phyloP scores from a whole-genome alignment of 2,329 filamentous ascomycete genomes.

The Exophiala spinifera region DNA sequence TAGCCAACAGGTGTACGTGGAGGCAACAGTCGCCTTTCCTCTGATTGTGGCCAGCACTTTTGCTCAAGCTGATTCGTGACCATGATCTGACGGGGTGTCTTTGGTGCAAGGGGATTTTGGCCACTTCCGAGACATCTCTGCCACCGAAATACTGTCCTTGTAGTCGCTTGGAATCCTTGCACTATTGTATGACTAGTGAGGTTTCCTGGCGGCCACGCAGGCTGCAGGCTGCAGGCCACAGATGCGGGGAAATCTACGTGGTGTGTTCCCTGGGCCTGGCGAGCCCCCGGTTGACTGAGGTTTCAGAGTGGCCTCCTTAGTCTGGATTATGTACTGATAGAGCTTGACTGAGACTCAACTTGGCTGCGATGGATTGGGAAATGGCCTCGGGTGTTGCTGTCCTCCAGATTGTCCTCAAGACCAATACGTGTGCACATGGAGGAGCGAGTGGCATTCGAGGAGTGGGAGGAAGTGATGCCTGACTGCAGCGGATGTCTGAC shows the following conservation, averaged over 20 bases:
- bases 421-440: too few species aligned
- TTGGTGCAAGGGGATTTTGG: slow-evolving; percentile 60
- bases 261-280: too few species aligned
- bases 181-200: not conserved
- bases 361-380: not conserved
- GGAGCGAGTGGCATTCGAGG: not conserved
- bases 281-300: not conserved
- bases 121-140: slow-evolving; percentile 33
- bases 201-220: not conserved
- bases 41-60: slow-evolving; percentile 45
- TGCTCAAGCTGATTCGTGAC: slow-evolving; percentile 14
- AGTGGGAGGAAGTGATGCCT: not conserved
- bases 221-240: not conserved
- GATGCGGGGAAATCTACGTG: not conserved
- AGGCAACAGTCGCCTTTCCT: slow-evolving; percentile 66
- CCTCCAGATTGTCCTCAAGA: not conserved
- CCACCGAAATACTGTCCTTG: too few species aligned
- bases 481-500: not conserved
- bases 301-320: not conserved
- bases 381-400: not conserved
- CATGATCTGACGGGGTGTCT: slow-evolving; percentile 28
- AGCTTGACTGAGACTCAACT: not conserved
- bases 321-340: not conserved
- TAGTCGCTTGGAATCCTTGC: too few species aligned
- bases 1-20: slow-evolving; percentile 56